Evolutionary conservation across 805 yeast genomes (phyloP), one percentile per base, ranked within the genome.

Genomic region (Hanseniaspora vineae): DNA sequence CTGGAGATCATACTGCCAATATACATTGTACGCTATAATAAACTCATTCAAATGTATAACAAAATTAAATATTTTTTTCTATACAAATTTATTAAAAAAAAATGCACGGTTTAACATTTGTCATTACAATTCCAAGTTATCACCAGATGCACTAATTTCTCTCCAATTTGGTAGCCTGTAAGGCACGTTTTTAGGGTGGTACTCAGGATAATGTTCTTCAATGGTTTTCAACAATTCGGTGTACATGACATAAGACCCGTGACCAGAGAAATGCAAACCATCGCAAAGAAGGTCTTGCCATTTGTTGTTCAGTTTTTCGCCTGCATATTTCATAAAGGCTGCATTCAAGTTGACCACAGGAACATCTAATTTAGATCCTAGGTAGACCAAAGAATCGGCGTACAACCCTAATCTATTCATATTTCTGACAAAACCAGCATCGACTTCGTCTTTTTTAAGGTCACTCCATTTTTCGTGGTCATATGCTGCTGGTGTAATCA

Each of bases 401-500:
- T 86, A 87, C 40, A 52, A 42, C 39, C 64, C 59, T 23, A 76
- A 73, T 15, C 59, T 58, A 45, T 66, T 70, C 40, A 72, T 72
- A 2, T 73, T 66, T 56, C 87, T 69, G 18, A 62, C 58, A 43
- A 67, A 64, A 4, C 76, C 77, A 1, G 56, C 52, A 1, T 58
- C 56, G 11, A 70, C 57, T 10, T 66, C 71, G n/a, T 62, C 62
- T 6, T 48, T 45, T 43, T 56, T 57, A 2, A 49, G 32, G 0
- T 64, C 60, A 33, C 68, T 64, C 71, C 78, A 75, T 40, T 59
- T 51, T 2, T 55, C 57, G n/a, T 55, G 58, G 57, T 78, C 79
- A 52, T 77, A 78, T 13, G 74, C 58, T 0, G 75, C 81, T 0
- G 90, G 87, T 0, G 85, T 78, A 9, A 85, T 70, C 1, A 84